These are phyloP conservation scores for Gardenia jasminoides DNA, from an alignment of 257 asterid genomes.

Conservation along the genomic window DNA sequence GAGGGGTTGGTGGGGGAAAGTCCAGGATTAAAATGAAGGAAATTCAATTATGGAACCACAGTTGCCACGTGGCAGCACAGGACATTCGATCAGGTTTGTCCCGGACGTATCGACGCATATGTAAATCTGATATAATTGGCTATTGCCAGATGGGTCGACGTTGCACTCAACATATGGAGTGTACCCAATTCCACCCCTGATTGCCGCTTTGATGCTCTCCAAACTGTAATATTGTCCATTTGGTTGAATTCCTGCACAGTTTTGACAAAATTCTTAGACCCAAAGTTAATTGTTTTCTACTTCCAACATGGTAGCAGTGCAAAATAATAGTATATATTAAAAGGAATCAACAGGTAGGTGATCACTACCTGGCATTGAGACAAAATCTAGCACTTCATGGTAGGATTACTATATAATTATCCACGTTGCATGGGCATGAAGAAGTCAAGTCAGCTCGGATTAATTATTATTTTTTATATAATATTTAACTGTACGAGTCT, in stretches of 20 bases:
- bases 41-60: slow-evolving; percentile 23
- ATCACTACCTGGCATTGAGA: not conserved
- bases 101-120: slow-evolving; percentile 22
- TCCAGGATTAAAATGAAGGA: slow-evolving; percentile 20
- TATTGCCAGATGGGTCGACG: slow-evolving; percentile 18
- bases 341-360: not conserved
- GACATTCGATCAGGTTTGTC: slow-evolving; percentile 19
- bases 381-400: not conserved
- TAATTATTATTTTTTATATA: too few species aligned
- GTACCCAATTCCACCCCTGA: slow-evolving; percentile 12
- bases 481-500: too few species aligned
- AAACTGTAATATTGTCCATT: slow-evolving; percentile 18
- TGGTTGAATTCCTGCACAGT: slow-evolving; percentile 15
- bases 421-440: too few species aligned
- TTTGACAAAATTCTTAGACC: too few species aligned
- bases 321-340: too few species aligned
- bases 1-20: too few species aligned
- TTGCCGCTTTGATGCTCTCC: slow-evolving; percentile 11
- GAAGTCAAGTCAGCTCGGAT: not conserved
- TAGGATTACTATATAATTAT: too few species aligned
- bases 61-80: slow-evolving; percentile 8
- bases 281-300: too few species aligned
- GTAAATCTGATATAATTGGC: slow-evolving; percentile 27
- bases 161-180: slow-evolving; percentile 22
- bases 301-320: too few species aligned